phyloP scores from a whole-genome alignment of 202 grass and related monocot species.

The Musa balbisiana region DNA sequence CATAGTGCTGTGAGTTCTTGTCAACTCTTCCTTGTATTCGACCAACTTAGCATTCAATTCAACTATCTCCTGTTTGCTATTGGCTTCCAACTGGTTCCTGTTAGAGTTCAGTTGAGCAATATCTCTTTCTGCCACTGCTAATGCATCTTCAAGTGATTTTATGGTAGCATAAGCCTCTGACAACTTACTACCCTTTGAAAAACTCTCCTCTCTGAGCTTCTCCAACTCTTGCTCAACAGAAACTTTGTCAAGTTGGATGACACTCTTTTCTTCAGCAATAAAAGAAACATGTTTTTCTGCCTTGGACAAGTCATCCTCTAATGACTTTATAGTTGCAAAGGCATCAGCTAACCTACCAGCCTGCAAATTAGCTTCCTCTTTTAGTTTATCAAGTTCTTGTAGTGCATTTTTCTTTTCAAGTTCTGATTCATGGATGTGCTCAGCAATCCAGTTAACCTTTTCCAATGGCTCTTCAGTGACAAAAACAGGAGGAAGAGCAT shows the following conservation, averaged over 20 bases:
- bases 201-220: conserved; percentile 63
- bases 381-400: conserved; percentile 49
- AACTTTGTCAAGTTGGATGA: conserved; percentile 38
- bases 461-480: conserved; percentile 41
- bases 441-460: conserved; percentile 47
- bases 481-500: conserved; percentile 43
- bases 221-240: conserved; percentile 69
- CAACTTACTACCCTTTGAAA: conserved; percentile 45
- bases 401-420: conserved; percentile 40
- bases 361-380: conserved; percentile 45
- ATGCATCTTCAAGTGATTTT: conserved; percentile 65
- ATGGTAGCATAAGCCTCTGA: conserved; percentile 54
- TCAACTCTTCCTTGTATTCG: conserved; percentile 62
- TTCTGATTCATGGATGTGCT: conserved; percentile 57
- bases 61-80: conserved; percentile 49
- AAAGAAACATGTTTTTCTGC: conserved; percentile 54
- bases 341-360: conserved; percentile 44
- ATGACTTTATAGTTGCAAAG: conserved; percentile 44
- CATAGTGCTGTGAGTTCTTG: conserved; percentile 43
- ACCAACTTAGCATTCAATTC: conserved; percentile 55
- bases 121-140: conserved; percentile 49
- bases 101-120: conserved; percentile 36
- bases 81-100: conserved; percentile 51
- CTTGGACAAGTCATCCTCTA: conserved; percentile 64
- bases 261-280: conserved; percentile 61